Evolutionary conservation across 495 filamentous ascomycete species (phyloP).

Genomic region (Bacidia gigantensis): DNA sequence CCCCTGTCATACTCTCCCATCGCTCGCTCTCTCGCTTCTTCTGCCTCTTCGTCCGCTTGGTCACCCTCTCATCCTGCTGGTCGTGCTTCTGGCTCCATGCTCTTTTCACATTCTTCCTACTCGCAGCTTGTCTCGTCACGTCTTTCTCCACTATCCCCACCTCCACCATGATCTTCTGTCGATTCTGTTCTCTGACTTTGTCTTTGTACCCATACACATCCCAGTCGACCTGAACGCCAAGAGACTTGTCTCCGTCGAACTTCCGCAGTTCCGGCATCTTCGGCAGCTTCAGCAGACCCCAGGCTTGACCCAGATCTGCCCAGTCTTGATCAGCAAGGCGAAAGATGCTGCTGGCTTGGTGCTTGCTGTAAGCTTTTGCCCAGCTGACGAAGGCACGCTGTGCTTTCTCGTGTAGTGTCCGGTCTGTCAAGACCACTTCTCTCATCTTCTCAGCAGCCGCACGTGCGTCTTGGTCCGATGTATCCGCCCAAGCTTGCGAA

Average conservation of each 20-base stretch:
- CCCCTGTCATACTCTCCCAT: conserved; percentile 54
- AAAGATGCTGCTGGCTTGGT: conserved; percentile 84
- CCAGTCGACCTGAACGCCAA: conserved; percentile 51
- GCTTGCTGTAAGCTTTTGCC: conserved; percentile 81
- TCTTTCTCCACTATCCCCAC: conserved; percentile 25
- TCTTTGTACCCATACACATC: conserved; percentile 59
- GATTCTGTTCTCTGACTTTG: conserved; percentile 56
- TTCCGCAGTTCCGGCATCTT: conserved; percentile 84
- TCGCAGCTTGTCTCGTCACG: conserved; percentile 24
- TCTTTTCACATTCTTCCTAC: conserved; percentile 38
- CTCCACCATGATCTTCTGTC: conserved; percentile 37
- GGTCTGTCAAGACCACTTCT: conserved; percentile 48
- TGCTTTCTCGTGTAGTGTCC: conserved; percentile 76
- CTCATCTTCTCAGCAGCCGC: conserved; percentile 42
- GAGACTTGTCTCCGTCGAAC: conserved; percentile 47
- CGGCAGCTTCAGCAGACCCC: conserved; percentile 72
- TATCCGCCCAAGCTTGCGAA: conserved; percentile 28
- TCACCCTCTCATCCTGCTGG: conserved; percentile 47
- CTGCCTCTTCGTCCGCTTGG: conserved; percentile 60
- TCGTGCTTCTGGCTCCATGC: conserved; percentile 83
- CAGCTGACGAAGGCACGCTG: conserved; percentile 87
- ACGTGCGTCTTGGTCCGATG: conserved; percentile 38
- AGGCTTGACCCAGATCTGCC: conserved; percentile 64
- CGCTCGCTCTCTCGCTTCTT: conserved; percentile 56
- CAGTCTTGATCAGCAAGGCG: conserved; percentile 70